Base-by-base conservation (phyloP, 1,284 basidiomycete species). In the Sporisorium iseilematis-ciliati region DNA sequence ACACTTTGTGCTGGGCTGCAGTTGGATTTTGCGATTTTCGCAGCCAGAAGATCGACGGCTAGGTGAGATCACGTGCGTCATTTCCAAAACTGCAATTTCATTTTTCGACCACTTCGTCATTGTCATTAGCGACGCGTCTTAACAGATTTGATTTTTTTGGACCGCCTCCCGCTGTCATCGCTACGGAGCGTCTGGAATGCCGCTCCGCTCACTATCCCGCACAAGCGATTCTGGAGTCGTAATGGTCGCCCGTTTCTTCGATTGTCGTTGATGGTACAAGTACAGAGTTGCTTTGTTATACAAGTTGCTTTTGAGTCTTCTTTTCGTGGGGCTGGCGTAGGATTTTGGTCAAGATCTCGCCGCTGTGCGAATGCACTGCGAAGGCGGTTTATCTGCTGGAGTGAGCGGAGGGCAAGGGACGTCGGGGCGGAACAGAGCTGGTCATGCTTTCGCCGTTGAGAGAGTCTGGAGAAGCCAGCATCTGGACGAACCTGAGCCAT, bases 401-500 rank as follows among this genome's bases (percentile, higher is more conserved):
- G 35, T 4, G 14, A 16, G 3, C 12, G 14, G 35, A 38, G 14
- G 35, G 2, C 35, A 38, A 12, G 16, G 35, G 35, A 38, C 35
- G 35, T 38, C 35, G 35, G 10, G 2, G 35, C 12, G 12, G 35
- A 38, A 16, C 16, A 11, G 35, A 38, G 35, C 33, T 11, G 7
- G 33, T 12, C 2, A 8, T 33, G 35, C 14, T 38, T 11, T 38
- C 35, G 14, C 12, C 35, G 12, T 38, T 12, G 35, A 38, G 14
- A 16, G 14, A 14, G 16, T 31, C n/a, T 5, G 58, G 42, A 21
- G 31, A 23, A 7, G 42, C 31, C 20, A 56, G 54, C 54, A 38
- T 40, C 33, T 65, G 53, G 14, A 73, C 66, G 41, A 77, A 78
- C 4, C 31, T 48, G 49, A 72, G 57, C 76, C 76, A 78, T 48